Evolutionary conservation across 2,329 filamentous ascomycete species (phyloP).

Genomic region (Colletotrichum somersetense): DNA sequence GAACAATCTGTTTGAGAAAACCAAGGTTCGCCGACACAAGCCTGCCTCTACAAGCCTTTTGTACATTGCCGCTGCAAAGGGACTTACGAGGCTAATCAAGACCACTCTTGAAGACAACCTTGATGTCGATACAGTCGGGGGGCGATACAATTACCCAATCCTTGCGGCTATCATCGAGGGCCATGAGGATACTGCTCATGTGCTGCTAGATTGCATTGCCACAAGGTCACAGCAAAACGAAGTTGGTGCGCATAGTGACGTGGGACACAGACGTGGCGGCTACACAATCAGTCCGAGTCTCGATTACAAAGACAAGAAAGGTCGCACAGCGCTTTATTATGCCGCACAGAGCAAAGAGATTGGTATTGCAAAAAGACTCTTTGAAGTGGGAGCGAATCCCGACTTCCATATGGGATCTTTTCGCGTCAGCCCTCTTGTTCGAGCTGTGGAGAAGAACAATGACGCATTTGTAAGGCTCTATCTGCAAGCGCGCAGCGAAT

Average conservation of each 20-base stretch:
- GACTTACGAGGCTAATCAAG: accelerated
- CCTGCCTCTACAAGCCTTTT: not conserved
- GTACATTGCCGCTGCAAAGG: not conserved
- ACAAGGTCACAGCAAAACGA: too few relatives aligned
- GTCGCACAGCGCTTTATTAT: not conserved
- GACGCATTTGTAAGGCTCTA: not conserved
- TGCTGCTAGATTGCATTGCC: not conserved
- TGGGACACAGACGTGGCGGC: too few relatives aligned
- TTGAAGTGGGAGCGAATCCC: not conserved
- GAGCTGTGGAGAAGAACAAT: not conserved
- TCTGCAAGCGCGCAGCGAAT: accelerated
- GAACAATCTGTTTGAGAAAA: not conserved
- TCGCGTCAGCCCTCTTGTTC: not conserved
- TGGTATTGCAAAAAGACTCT: accelerated
- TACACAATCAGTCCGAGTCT: not conserved
- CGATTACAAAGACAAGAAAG: accelerated
- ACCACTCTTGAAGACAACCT: accelerated
- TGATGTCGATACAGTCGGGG: accelerated
- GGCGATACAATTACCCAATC: not conserved
- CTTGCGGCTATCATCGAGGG: not conserved
- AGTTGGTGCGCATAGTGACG: too few relatives aligned
- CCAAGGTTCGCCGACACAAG: not conserved
- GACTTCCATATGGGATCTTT: too few relatives aligned
- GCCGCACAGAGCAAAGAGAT: not conserved
- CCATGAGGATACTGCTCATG: accelerated